phyloP scores from a whole-genome alignment of 345 rosid genomes.

The Cardamine chenopodiifolia region DNA sequence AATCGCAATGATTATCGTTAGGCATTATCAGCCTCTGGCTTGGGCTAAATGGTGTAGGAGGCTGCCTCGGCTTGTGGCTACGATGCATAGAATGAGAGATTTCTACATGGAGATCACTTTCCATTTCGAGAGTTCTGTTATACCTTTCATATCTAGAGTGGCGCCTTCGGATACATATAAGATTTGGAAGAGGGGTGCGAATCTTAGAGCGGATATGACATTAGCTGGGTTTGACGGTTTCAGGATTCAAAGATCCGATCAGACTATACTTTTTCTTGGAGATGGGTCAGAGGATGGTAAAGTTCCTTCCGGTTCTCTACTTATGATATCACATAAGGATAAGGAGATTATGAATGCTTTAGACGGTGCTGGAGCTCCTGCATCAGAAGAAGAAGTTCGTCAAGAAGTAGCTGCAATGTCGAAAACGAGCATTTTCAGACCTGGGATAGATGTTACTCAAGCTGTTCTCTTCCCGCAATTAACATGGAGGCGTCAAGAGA shows the following conservation, averaged over 20 bases:
- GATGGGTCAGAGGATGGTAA: conserved; percentile 92
- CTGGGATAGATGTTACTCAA: conserved; percentile 94
- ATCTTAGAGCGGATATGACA: conserved; percentile 97
- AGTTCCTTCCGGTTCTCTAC: conserved; percentile 79
- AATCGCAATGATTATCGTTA: conserved; percentile 80
- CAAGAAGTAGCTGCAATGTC: conserved; percentile 99
- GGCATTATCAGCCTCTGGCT: conserved; percentile 91
- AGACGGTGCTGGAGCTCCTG: conserved; percentile 91
- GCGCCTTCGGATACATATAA: conserved; percentile 99
- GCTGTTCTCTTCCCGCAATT: conserved; percentile 94
- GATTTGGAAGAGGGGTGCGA: conserved; percentile 97
- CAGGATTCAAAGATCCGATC: conserved; percentile 88
- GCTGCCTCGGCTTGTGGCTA: conserved; percentile 80
- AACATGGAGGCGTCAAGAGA: conserved; percentile 97
- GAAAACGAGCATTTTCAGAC: conserved; percentile 93
- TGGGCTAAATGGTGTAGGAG: conserved; percentile 99
- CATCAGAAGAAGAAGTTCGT: conserved; percentile 84
- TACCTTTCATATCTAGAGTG: conserved; percentile 91
- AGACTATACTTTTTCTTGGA: conserved; percentile 90
- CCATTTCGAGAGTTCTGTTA: conserved; percentile 95
- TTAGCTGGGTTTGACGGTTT: conserved; percentile 96
- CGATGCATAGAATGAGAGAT: conserved; percentile 93
- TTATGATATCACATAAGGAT: conserved; percentile 94
- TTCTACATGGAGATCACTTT: conserved; percentile 98
- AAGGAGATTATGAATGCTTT: conserved; percentile 97